Conservation (phyloP, 331 rosid species). For the Telfairia occidentalis region DNA sequence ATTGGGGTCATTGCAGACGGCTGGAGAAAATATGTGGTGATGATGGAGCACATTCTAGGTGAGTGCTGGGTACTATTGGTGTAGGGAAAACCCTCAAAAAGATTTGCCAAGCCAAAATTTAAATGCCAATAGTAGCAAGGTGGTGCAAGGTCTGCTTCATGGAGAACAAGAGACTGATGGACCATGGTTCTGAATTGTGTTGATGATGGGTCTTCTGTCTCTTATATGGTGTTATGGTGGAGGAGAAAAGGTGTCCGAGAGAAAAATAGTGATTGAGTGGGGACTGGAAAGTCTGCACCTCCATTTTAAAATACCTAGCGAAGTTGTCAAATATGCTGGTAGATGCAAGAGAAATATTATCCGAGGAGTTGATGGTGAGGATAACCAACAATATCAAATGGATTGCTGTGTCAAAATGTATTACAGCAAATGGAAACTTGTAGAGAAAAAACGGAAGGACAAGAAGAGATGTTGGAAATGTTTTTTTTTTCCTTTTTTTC, state of each 20-base stretch:
- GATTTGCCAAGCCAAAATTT: neutral
- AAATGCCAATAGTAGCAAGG: neutral
- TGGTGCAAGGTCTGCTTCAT: neutral
- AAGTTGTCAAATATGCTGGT: neutral
- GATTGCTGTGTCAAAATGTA: too few species aligned
- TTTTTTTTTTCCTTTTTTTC: too few species aligned
- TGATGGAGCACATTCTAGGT: neutral
- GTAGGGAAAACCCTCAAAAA: neutral
- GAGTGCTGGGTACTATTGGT: neutral
- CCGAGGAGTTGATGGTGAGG: neutral
- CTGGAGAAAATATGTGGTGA: neutral
- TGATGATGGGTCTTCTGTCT: neutral
- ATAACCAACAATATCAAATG: too few species aligned
- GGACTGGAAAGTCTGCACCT: too few species aligned
- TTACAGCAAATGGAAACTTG: too few species aligned
- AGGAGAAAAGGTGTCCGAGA: neutral
- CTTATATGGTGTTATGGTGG: neutral
- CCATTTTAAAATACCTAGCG: neutral
- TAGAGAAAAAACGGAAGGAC: neutral
- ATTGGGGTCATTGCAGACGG: neutral
- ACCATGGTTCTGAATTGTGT: neutral
- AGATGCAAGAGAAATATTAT: neutral
- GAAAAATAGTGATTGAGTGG: neutral
- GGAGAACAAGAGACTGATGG: neutral
- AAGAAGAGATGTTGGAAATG: too few species aligned